Evolutionary conservation across 2,329 filamentous ascomycete species (phyloP).

Genomic region (Endoconidiophora polonica): DNA sequence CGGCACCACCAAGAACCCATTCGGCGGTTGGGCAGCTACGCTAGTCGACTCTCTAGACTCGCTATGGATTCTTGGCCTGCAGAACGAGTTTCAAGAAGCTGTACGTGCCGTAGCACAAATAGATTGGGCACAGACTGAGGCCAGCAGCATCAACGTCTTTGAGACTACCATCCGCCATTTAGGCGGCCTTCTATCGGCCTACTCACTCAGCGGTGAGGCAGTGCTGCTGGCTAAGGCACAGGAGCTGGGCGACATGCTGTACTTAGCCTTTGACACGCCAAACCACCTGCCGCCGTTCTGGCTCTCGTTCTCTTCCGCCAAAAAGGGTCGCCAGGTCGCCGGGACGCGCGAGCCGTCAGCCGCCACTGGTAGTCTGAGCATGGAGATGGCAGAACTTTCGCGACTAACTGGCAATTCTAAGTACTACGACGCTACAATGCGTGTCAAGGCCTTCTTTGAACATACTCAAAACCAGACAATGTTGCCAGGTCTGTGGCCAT

Average conservation of each 20-base stretch:
- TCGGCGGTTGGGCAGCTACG: conserved; percentile 41
- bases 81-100: conserved; percentile 38
- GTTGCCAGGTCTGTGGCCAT: conserved; percentile 65
- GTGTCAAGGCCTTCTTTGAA: conserved; percentile 55
- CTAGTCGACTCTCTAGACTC: conserved; percentile 45
- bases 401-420: conserved; percentile 53
- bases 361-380: conserved; percentile 44
- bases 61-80: conserved; percentile 43
- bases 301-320: conserved; percentile 28
- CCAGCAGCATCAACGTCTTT: conserved; percentile 30
- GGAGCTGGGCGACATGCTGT: conserved; percentile 38
- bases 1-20: conserved; percentile 29
- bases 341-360: conserved; percentile 34
- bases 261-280: conserved; percentile 36
- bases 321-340: conserved; percentile 28
- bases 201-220: conserved; percentile 30
- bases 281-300: conserved; percentile 31
- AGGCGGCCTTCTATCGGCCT: conserved; percentile 33
- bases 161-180: conserved; percentile 40
- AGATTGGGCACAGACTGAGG: conserved; percentile 32
- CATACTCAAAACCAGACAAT: conserved; percentile 48
- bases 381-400: conserved; percentile 61
- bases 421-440: conserved; percentile 46
- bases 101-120: conserved; percentile 30
- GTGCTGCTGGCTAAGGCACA: conserved; percentile 32